Base-by-base conservation (phyloP, 2,329 filamentous ascomycete genomes). In the Samsoniella hepiali region DNA sequence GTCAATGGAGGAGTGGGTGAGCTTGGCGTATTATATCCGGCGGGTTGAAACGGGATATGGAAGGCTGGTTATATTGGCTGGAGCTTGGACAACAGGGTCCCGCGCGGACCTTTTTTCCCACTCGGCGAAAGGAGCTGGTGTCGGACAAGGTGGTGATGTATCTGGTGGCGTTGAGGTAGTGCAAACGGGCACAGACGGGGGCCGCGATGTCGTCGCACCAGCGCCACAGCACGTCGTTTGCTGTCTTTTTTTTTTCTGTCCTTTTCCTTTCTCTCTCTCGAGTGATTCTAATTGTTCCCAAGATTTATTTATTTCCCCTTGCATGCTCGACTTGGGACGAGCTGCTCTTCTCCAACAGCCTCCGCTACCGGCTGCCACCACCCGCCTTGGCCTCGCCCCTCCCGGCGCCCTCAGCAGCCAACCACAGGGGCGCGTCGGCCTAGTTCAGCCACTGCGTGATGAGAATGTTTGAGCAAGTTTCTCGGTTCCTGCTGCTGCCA, bases 401-500 rank as follows among this genome's bases (percentile, higher is more conserved):
- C n/a, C n/a, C 10, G 22, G 13, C 50, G 29, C 49, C 31, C 49
- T 29, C 3, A 22, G 8, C 54, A 29, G 42, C 40, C 54, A 51
- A 51, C 49, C 50, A 53, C 15, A 9, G 42, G 29, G 40, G 1
- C 8, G 17, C 40, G 5, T 36, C 32, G 27, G 17, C 29, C 17
- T 29, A 1, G 40, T 13, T 15, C 32, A 57, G 55, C 55, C 55
- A 57, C 55, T 13, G 5, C 45, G 29, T n/a, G n/a, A 15, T 76
- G 74, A 74, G 74, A 69, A 66, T 72, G 65, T 76, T 76, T 76
- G 74, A 76, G 74, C 74, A 76, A 76, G 74, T 76, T 76, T 74
- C 22, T 22, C 22, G 22, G 22, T 22, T 22, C 64, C 34, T 34
- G 22, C 65, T 65, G 22, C 60, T 65, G 55, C 22, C 61, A 62